These are phyloP conservation scores for Rhodotorula babjevae DNA, from an alignment of 768 basidiomycete species.

Conservation along the genomic window DNA sequence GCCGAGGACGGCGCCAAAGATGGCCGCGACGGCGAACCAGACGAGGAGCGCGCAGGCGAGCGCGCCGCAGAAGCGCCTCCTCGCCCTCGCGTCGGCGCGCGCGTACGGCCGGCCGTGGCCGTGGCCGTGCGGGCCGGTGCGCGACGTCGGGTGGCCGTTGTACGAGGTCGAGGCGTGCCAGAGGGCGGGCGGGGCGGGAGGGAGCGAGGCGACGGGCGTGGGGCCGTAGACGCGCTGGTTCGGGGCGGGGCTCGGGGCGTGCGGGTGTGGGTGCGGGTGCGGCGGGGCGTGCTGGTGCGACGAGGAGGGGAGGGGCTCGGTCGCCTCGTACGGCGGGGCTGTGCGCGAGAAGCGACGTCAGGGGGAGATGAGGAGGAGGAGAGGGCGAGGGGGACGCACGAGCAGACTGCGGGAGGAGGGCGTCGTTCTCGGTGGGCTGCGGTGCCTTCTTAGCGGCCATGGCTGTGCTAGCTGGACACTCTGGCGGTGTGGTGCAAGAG, in stretches of 20 bases:
- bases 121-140: constrained; percentile 1
- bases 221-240: constrained; percentile 12
- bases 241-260: neutral
- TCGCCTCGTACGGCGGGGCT: too few species aligned
- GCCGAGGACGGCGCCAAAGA: constrained; percentile 17
- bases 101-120: constrained; percentile 12
- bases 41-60: constrained; percentile 1
- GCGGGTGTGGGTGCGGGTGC: neutral
- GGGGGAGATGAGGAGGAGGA: neutral
- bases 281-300: neutral
- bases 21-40: neutral
- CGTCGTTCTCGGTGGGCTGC: neutral
- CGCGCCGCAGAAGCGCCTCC: constrained; percentile 9
- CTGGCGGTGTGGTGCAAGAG: too few species aligned
- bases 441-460: too few species aligned
- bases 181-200: neutral
- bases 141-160: neutral
- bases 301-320: neutral
- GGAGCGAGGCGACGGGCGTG: constrained; percentile 20
- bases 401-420: neutral
- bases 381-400: neutral
- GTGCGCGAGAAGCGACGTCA: too few species aligned
- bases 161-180: neutral
- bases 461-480: too few species aligned
- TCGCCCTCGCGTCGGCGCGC: neutral